Percentiles rank a stretch among this genome's conserved stretches.
These are phyloP conservation scores for Acer yangbiense DNA, from an alignment of 345 rosid species.

Conservation along the genomic window DNA sequence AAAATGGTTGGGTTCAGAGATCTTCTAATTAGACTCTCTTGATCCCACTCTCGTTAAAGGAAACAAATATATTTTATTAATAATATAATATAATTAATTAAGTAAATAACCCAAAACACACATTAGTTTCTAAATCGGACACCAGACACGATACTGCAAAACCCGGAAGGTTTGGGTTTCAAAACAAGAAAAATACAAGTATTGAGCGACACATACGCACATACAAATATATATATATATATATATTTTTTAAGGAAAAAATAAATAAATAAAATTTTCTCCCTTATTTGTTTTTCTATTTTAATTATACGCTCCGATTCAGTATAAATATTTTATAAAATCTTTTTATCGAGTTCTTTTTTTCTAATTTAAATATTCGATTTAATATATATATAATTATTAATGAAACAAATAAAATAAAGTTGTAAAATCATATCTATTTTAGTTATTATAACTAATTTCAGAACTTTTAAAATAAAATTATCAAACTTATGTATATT, in stretches of 20 bases:
- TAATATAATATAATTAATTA: background rate
- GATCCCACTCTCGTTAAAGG: conserved; percentile 27
- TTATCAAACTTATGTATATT: no score
- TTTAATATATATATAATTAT: no score
- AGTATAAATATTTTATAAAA: no score
- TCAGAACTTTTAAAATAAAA: no score
- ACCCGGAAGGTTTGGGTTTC: conserved; percentile 45
- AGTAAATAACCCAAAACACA: background rate
- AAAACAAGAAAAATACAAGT: background rate
- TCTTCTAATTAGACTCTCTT: conserved; percentile 20
- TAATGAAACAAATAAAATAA: no score
- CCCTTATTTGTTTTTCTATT: no score
- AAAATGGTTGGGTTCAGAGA: conserved; percentile 29
- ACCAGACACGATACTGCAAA: conserved; percentile 77
- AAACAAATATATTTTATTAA: conserved; percentile 22
- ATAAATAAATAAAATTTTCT: background rate
- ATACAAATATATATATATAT: no score
- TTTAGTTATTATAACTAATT: no score
- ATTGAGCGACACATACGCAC: background rate
- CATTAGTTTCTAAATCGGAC: conserved; percentile 29
- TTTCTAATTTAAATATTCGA: no score
- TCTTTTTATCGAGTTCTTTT: no score
- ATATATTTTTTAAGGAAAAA: background rate
- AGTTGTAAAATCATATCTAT: no score
- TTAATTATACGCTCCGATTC: background rate